Percentiles rank a stretch among this genome's conserved stretches.
phyloP scores from a whole-genome alignment of 257 asterid genomes.

The Oldenlandia corymbosa region DNA sequence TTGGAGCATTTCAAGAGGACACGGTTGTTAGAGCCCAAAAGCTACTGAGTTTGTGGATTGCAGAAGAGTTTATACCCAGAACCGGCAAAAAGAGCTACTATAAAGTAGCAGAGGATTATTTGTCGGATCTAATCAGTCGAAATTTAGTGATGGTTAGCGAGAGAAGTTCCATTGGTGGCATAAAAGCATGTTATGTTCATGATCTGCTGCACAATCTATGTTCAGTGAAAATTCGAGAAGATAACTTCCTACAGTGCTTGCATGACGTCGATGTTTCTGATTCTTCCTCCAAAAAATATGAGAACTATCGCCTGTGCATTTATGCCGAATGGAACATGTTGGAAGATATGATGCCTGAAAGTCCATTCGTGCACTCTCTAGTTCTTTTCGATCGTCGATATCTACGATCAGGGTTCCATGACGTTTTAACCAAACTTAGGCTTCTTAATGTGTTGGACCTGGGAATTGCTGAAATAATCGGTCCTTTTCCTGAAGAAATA shows the following conservation, averaged over 20 bases:
- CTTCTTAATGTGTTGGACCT: conserved; percentile 6
- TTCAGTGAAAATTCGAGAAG: neutral
- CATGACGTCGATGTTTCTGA: neutral
- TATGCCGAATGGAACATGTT: neutral
- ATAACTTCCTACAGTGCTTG: neutral
- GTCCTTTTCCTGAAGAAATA: neutral
- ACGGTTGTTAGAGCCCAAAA: neutral
- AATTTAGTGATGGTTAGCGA: conserved; percentile 7
- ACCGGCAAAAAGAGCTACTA: neutral
- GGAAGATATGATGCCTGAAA: neutral
- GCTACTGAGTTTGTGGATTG: conserved; percentile 1
- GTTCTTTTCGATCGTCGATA: neutral
- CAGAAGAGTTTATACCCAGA: conserved; percentile 1
- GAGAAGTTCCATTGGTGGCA: neutral
- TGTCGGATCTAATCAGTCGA: neutral
- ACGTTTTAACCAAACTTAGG: neutral
- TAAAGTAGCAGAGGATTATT: neutral
- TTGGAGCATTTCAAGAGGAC: conserved; percentile 5
- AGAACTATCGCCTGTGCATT: neutral
- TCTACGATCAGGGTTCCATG: too few species aligned
- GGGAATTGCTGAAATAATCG: neutral
- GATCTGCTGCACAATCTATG: conserved; percentile 5
- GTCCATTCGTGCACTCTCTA: neutral
- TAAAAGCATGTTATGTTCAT: neutral
- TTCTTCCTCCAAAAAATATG: too few species aligned